Percentiles rank a stretch among this genome's conserved stretches.
phyloP scores from a whole-genome alignment of 2,329 filamentous ascomycete species.

The Furcasterigmium sp. region DNA sequence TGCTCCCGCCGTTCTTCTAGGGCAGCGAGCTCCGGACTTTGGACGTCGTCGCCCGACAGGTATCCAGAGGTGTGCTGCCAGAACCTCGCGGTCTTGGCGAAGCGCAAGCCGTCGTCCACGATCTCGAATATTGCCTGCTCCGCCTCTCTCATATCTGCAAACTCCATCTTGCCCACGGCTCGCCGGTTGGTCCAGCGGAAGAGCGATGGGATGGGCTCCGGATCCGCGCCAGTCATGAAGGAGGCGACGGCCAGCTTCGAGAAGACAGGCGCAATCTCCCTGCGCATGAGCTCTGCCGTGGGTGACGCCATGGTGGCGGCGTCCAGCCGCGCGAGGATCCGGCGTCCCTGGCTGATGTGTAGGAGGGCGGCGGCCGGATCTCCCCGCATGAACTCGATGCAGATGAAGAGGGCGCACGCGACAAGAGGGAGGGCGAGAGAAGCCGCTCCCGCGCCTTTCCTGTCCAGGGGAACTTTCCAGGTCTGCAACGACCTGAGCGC shows the following conservation, averaged over 20 bases:
- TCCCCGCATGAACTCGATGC: conserved; percentile 48
- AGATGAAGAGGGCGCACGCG: conserved; percentile 45
- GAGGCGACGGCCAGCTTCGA: conserved; percentile 33
- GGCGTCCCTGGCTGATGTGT: conserved; percentile 36
- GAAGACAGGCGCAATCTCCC: conserved; percentile 36
- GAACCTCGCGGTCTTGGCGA: conserved; percentile 19
- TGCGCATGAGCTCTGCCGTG: conserved; percentile 30
- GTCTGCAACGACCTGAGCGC: conserved; percentile 29
- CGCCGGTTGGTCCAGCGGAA: conserved; percentile 23
- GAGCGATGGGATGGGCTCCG: conserved; percentile 27
- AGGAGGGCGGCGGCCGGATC: conserved; percentile 39
- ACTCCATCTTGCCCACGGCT: conserved; percentile 18
- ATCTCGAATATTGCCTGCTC: conserved; percentile 27
- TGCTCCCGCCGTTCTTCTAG: conserved; percentile 22
- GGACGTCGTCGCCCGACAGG: conserved; percentile 11
- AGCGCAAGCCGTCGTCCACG: conserved; percentile 32
- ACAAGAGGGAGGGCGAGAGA: conserved; percentile 27
- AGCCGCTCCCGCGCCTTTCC: conserved; percentile 16
- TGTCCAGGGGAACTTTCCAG: conserved; percentile 23
- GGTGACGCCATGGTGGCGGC: conserved; percentile 12
- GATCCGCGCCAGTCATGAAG: conserved; percentile 31
- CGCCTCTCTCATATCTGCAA: conserved; percentile 25
- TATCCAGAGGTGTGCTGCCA: conserved; percentile 8
- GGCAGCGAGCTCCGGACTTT: conserved; percentile 15
- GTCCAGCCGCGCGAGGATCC: conserved; percentile 24